A percentile compares a stretch with the other conserved stretches of the same genome.
These are phyloP conservation scores for Penicillium subrubescens DNA, from an alignment of 495 filamentous ascomycete species.

Conservation along the genomic window DNA sequence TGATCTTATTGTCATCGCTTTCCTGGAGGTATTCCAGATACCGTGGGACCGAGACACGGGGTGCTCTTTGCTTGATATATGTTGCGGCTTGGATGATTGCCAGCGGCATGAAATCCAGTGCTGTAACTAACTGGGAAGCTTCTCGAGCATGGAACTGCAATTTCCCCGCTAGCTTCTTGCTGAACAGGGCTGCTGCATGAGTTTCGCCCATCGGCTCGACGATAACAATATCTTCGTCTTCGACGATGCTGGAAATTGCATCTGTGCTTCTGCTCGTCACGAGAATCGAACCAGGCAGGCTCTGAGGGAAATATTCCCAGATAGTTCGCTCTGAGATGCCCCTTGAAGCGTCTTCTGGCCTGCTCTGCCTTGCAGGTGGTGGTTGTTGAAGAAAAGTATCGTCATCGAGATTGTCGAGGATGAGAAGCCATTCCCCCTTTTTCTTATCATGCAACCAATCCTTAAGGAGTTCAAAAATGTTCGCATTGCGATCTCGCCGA, in stretches of 20 bases:
- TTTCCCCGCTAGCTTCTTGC: constrained; percentile 30
- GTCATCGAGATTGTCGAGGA: constrained; percentile 21
- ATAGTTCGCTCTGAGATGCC: neutral
- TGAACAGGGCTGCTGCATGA: constrained; percentile 38
- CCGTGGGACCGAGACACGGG: neutral
- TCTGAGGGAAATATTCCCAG: constrained; percentile 1
- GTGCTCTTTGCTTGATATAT: constrained; percentile 37
- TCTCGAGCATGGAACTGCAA: constrained; percentile 17
- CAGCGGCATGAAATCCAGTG: constrained; percentile 50
- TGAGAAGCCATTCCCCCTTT: constrained; percentile 17
- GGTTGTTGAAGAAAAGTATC: constrained; percentile 25
- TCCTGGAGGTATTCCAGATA: constrained; percentile 26
- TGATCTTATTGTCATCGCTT: constrained; percentile 5
- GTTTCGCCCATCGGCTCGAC: constrained; percentile 37
- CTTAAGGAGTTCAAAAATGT: constrained; percentile 43
- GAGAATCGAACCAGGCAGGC: constrained; percentile 20
- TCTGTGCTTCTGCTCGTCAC: constrained; percentile 40
- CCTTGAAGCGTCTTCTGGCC: constrained; percentile 19
- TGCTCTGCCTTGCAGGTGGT: neutral
- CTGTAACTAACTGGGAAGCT: constrained; percentile 27
- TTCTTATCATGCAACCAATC: constrained; percentile 41
- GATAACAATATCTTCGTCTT: constrained; percentile 37
- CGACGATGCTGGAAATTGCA: constrained; percentile 28
- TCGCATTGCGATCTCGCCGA: constrained; percentile 37
- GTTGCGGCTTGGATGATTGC: constrained; percentile 53